Evolutionary conservation across 495 filamentous ascomycete species (phyloP), one percentile per base, ranked within the genome.

Genomic region (Talaromyces ruber): DNA sequence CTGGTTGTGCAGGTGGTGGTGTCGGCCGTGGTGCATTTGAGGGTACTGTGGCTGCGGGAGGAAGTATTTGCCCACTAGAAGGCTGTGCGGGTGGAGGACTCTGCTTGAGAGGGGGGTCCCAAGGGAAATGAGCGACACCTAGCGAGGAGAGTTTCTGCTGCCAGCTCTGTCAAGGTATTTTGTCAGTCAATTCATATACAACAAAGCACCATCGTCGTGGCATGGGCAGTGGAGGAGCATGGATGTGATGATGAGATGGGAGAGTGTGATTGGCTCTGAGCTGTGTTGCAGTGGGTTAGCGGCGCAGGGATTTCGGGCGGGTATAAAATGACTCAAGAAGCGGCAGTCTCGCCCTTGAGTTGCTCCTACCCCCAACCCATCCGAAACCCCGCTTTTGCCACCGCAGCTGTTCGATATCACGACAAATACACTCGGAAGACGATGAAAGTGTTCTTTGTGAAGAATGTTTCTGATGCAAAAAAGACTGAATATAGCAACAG

Each of bases 61-160:
- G 74, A 39, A 74, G 76, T 59, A 71, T 64, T 50, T 76, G 76
- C 37, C 81, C 82, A 54, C 75, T 81, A 59, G 65, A 25, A 60
- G 75, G 69, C 65, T 79, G 79, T 59, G 63, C 45, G 45, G 76
- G 71, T 63, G 78, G 78, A 14, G 73, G 77, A 58, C 82, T 51
- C 14, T 22, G 26, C 37, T 63, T 39, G 6, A 50, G 84, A 58
- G 83, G 67, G 61, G 94, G 94, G 68, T 98, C 95, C 95, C 95
- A 99, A 24, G 95, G 95, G 74, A 97, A 98, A 43, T 84, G 78
- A 58, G 93, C 95, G 64, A 96, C 84, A 53, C 87, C 82, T 54
- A 92, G 82, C 65, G 85, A 84, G 0, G 93, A 88, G 22, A 98
- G 84, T 75, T 92, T 96, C 61, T 83, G 80, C 75, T 97, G 93